phyloP scores from a whole-genome alignment of 2,329 filamentous ascomycete species.

The Talaromyces islandicus region DNA sequence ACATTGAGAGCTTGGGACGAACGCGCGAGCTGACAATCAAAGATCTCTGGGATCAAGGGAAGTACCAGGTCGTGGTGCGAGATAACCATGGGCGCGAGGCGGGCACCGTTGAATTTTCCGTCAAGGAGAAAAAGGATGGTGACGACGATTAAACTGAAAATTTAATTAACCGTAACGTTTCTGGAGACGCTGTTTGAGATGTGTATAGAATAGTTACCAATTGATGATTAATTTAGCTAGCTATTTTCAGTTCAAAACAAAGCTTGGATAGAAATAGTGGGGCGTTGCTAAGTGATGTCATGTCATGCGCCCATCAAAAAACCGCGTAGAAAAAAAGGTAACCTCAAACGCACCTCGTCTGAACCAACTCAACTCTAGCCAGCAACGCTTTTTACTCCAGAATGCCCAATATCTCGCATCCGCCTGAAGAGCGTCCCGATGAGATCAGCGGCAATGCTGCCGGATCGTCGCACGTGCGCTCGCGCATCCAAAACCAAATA shows the following conservation, averaged over 20 bases:
- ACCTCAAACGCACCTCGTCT: not conserved
- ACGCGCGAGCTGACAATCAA: conserved; percentile 96
- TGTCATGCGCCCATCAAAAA: not conserved
- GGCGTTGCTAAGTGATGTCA: not conserved
- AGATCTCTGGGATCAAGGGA: conserved; percentile 78
- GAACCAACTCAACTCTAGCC: not conserved
- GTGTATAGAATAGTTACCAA: not conserved
- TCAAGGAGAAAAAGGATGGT: conserved; percentile 33
- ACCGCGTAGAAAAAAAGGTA: not conserved
- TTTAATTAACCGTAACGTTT: not conserved
- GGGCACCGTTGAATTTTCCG: conserved; percentile 44
- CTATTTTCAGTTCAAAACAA: not conserved
- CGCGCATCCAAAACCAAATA: not conserved
- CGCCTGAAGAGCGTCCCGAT: not conserved
- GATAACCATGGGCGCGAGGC: conserved; percentile 43
- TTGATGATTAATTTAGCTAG: not conserved
- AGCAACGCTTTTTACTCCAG: not conserved
- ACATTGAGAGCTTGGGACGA: conserved; percentile 85
- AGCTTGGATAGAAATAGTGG: not conserved
- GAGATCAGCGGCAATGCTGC: not conserved
- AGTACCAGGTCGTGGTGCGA: conserved; percentile 60
- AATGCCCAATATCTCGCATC: not conserved
- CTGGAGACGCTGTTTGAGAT: not conserved
- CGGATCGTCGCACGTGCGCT: not conserved
- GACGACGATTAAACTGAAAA: conserved; percentile 21